Evolutionary conservation across 805 yeast species (phyloP), one percentile per base, ranked within the genome.

Genomic region (Kurtzmaniella cleridarum): DNA sequence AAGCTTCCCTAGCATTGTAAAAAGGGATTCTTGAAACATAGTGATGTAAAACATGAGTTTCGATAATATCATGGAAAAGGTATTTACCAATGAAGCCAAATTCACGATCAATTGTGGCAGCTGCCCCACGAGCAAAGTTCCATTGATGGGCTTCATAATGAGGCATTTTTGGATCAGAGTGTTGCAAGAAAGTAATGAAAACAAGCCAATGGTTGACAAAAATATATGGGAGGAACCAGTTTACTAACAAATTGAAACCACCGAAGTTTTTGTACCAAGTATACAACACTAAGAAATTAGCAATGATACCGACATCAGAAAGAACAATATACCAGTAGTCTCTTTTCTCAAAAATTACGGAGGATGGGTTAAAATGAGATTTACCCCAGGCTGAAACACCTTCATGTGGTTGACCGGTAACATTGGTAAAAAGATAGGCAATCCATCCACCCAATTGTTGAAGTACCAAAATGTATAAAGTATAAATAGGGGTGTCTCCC

Each of bases 131-230:
- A 36, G 90, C 89, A 59, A 84, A 84, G 50, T 75, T 85, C 95
- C 95, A 86, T 60, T 80, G 81, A 30, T 63, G 53, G 42, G 80
- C 75, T 43, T 78, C 81, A 66, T 86, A 86, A 62, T 86, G 95
- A 24, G 95, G 90, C 72, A 87, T 72, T 12, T 75, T 51, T 24
- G 86, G 79, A 60, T 84, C 91, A 13, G 93, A 76, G 66, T 86
- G 95, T 62, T 86, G 95, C 53, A 86, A 74, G 61, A 67, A 87
- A 30, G 95, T 86, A 60, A 86, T 84, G 63, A 84, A 84, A 33
- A 87, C 95, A 48, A 86, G 71, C 95, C 95, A 86, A 67, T 87
- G 95, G 76, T 86, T 86, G 48, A 83, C 88, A 64, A 81, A 81
- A 38, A 84, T 48, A 64, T 81, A 86, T 27, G 95, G 95, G 29